Conservation (phyloP, 257 asterid genomes). For the Ligustrum vulgare region DNA sequence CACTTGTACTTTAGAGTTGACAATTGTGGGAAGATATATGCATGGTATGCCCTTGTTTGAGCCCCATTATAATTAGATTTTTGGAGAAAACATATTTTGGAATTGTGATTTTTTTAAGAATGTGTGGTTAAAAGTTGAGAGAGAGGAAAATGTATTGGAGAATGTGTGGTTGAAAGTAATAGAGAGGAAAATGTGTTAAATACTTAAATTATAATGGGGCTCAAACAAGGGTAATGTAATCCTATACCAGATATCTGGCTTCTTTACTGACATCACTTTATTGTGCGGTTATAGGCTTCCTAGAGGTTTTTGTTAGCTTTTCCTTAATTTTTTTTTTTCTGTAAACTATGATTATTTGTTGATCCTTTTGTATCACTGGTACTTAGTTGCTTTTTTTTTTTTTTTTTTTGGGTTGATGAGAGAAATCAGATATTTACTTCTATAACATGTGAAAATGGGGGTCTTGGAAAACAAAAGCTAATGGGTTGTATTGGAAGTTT, state of each 20-base stretch:
- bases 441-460: not conserved
- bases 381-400: conserved; percentile 8
- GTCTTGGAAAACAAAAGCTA: not conserved
- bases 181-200: too few relatives aligned
- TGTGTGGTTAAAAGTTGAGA: too few relatives aligned
- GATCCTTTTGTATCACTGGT: conserved; percentile 6
- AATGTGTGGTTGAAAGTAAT: too few relatives aligned
- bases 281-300: not conserved
- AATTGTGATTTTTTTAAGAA: too few relatives aligned
- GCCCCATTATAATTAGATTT: too few relatives aligned
- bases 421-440: not conserved
- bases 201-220: too few relatives aligned
- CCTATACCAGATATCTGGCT: conserved; percentile 11
- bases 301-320: not conserved
- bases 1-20: conserved; percentile 1
- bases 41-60: too few relatives aligned
- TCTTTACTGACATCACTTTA: not conserved
- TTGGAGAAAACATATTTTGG: too few relatives aligned
- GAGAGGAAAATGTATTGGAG: too few relatives aligned
- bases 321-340: conserved; percentile 15
- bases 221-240: too few relatives aligned
- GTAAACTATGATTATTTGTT: conserved; percentile 3
- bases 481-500: not conserved
- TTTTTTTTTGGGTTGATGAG: not conserved
- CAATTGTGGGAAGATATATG: conserved; percentile 10